Evolutionary conservation across 495 filamentous ascomycete genomes (phyloP), one percentile per base, ranked within the genome.

Genomic region (Gamarada debralockiae): DNA sequence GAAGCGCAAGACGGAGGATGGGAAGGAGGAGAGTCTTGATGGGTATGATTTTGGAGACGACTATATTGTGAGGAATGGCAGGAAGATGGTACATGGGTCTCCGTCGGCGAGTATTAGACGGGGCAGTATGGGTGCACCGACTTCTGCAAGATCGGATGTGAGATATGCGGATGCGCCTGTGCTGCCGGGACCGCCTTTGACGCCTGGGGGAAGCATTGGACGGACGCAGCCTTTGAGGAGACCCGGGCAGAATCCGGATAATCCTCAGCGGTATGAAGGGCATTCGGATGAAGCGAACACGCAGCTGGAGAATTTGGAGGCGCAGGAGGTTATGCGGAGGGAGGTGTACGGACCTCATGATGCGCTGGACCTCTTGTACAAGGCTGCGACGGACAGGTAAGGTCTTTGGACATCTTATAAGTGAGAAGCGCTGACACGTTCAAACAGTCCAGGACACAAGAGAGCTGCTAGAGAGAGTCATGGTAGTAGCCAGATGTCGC

Each of bases 1-100:
- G 58, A 97, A 97, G 82, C 79, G 89, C 61, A 95, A 95, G 73
- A 73, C 77, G 45, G 86, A 90, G 43, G 86, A 90, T 52, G 83
- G 78, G 22, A 64, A 65, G 25, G 82, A 85, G 2, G 63, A 67
- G 10, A 65, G 66, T 23, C 52, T 69, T 3, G 77, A 81, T 31
- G 72, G 76, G n/a, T 67, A 63, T 25, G 74, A 82, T 51, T 76
- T 44, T 64, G 76, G 42, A 65, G 79, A 73, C 44, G 78, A 81
- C 15, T 81, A 79, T 61, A 76, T 73, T 27, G 52, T 75, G 29
- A 70, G 76, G 41, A 81, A 82, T 63, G 73, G 73, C 24, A 72
- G 80, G 31, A 80, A 80, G 64, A 70, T 73, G 56, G 48, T 68
- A 14, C 71, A 76, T 48, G 53, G 25, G 2, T 58, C 55, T 12